Conservation (phyloP, 345 rosid species). For the Triadica sebifera region DNA sequence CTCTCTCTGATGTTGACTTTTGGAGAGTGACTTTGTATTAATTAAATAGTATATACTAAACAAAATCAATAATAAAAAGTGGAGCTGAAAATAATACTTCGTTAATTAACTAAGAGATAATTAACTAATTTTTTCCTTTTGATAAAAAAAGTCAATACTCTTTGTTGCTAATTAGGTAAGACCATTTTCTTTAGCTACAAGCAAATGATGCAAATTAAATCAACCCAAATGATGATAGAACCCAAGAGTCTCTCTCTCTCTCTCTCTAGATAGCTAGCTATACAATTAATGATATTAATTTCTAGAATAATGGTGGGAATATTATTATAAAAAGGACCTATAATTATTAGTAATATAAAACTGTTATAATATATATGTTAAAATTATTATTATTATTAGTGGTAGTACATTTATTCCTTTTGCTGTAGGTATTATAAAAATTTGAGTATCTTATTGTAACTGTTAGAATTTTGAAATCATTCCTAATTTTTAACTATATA, state of each 20-base stretch:
- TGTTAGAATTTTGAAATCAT: no score
- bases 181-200: constrained; percentile 16
- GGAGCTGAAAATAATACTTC: not conserved
- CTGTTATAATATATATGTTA: no score
- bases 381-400: no score
- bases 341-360: no score
- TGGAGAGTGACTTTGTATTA: constrained; percentile 1
- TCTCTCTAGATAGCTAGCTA: not conserved
- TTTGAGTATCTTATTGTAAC: no score
- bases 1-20: constrained; percentile 15
- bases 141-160: constrained; percentile 33
- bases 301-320: not conserved
- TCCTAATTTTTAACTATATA: no score
- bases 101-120: constrained; percentile 22
- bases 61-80: no score
- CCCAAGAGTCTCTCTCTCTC: not conserved
- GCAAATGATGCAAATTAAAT: constrained; percentile 19
- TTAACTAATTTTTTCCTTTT: constrained; percentile 1
- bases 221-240: not conserved
- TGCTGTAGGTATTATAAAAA: no score
- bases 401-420: no score
- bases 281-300: not conserved
- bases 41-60: no score
- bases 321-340: no score
- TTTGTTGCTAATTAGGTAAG: constrained; percentile 46